A percentile compares a stretch with the other conserved stretches of the same genome.
These are phyloP conservation scores for Phytophthora fragariae DNA, from an alignment of 352 stramenopile species.

Conservation along the genomic window DNA sequence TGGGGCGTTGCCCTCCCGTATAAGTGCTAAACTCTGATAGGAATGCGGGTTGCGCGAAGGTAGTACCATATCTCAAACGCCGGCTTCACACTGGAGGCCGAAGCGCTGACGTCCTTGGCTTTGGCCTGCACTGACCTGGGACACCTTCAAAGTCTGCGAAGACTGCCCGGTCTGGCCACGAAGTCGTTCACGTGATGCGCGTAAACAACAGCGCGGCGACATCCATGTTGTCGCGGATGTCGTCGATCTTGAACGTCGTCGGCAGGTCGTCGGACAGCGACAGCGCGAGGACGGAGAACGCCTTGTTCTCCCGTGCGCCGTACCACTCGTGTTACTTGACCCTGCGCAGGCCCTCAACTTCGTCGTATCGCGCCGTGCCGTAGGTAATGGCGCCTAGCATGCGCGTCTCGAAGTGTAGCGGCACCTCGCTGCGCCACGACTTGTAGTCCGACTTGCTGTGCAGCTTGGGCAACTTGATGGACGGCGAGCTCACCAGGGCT, in stretches of 20 bases:
- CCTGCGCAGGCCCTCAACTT: background rate
- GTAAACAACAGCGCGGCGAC: background rate
- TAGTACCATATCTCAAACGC: no score
- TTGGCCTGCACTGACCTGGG: no score
- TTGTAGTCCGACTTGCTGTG: background rate
- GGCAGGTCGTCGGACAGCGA: background rate
- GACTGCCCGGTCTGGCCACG: no score
- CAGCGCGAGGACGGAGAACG: constrained; percentile 1
- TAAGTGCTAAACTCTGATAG: no score
- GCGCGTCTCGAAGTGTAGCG: constrained; percentile 4
- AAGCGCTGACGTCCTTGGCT: background rate
- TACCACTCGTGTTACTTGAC: constrained; percentile 8
- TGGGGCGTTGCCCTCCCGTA: no score
- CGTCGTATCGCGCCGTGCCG: background rate
- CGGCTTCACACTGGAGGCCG: no score
- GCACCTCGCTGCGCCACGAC: constrained; percentile 3
- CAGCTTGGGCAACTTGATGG: constrained; percentile 1
- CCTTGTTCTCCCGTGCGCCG: constrained; percentile 7
- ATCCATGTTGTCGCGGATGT: background rate
- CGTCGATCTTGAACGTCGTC: background rate
- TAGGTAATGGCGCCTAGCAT: constrained; percentile 12
- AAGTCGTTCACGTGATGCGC: background rate
- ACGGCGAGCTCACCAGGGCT: background rate
- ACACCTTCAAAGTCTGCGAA: no score
- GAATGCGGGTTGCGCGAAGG: no score